Evolutionary conservation across 2,329 filamentous ascomycete species (phyloP).

Genomic region (Apiospora sp.): DNA sequence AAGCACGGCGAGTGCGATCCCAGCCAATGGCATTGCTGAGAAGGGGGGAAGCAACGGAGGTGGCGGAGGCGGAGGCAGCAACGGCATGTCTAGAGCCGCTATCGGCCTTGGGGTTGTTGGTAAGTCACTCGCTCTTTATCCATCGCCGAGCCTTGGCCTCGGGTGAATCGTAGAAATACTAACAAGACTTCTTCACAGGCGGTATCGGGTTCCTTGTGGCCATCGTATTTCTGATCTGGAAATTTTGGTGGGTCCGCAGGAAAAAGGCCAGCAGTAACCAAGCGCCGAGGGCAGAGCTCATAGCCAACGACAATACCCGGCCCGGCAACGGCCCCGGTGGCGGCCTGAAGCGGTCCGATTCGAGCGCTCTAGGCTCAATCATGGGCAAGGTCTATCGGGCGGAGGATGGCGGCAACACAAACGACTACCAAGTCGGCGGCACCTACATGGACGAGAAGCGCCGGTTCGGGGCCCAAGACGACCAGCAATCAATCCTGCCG

Average conservation of each 20-base stretch:
- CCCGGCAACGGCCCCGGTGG: neutral
- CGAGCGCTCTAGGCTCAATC: constrained; percentile 26
- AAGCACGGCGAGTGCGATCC: neutral
- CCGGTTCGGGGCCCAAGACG: neutral
- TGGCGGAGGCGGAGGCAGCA: neutral
- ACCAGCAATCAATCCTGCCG: constrained; percentile 22
- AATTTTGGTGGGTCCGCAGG: constrained; percentile 19
- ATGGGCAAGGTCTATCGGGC: constrained; percentile 24
- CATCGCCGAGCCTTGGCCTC: neutral
- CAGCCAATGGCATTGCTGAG: neutral
- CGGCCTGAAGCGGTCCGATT: constrained; percentile 21
- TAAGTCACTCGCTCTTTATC: neutral
- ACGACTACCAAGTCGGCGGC: neutral
- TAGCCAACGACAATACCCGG: neutral
- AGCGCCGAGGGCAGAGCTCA: neutral
- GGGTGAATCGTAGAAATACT: neutral
- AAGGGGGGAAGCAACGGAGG: neutral
- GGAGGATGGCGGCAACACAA: neutral
- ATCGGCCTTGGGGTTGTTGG: constrained; percentile 15
- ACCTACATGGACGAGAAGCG: constrained; percentile 25
- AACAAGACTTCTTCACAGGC: neutral
- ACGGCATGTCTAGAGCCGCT: constrained; percentile 2
- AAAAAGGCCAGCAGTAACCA: neutral
- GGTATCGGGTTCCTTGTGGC: constrained; percentile 15
- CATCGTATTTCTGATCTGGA: constrained; percentile 21